Evolutionary conservation across 2,329 filamentous ascomycete genomes (phyloP), one percentile per base, ranked within the genome.

Genomic region (Fusarium pseudonygamai): DNA sequence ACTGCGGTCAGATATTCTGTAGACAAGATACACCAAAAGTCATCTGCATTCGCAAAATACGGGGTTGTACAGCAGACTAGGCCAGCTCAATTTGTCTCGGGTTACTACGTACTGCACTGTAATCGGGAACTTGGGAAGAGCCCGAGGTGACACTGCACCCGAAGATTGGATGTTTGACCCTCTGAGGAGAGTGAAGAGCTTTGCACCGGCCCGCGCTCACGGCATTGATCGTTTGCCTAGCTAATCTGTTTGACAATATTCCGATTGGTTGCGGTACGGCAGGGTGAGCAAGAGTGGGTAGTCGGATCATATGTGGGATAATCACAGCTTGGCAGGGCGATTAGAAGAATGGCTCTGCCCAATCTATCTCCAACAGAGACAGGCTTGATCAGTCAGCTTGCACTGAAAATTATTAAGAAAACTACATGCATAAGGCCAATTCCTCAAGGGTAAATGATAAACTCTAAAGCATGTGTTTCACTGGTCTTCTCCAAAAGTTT

Each of bases 251-350:
- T 72, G 50, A 64, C 39, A 34, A 60, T 40, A 36, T 56, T 46
- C 71, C 67, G 68, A 72, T 74, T 73, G 71, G 71, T 24, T 24
- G 45, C 10, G 3, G 32, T 40, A 36, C 34, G 57, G 46, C 16
- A 28, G 42, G 47, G 47, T 26, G 30, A 36, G 37, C 20, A 14
- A 22, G 28, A 52, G 71, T 73, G 71, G 71, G 58, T 63, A 57
- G 49, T 64, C 71, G 69, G 71, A 52, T 55, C 46, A 64, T 72
- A 49, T 40, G 63, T 63, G 67, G 67, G 66, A 70, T 70, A 40
- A 42, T 53, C 64, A 42, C 57, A 40, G 24, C 65, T 73, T 67
- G 70, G 60, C 70, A 42, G 22, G 18, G 42, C 49, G 50, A 55
- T 22, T 55, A 40, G 32, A 34, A 40, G 32, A 22, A 26, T 24